Percentiles rank a stretch among this genome's conserved stretches.
phyloP scores from a whole-genome alignment of 345 rosid genomes.

The Noccaea caerulescens region DNA sequence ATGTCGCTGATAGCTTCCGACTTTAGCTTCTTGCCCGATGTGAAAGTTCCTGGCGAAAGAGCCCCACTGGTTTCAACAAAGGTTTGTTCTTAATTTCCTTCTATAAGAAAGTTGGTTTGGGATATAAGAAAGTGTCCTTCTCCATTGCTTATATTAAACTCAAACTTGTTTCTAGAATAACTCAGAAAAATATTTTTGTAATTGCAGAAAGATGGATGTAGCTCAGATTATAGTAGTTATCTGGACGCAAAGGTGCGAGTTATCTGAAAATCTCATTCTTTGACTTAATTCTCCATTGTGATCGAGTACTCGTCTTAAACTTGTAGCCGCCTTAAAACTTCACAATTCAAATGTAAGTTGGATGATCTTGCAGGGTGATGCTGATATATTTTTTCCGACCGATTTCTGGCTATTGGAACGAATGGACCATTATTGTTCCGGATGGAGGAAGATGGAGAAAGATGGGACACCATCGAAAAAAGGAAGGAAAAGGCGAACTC shows the following conservation, averaged over 20 bases:
- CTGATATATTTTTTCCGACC: slow-evolving; percentile 95
- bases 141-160: slow-evolving; percentile 15
- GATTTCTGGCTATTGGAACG: slow-evolving; percentile 92
- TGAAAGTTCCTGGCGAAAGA: slow-evolving; percentile 84
- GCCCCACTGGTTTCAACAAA: slow-evolving; percentile 97
- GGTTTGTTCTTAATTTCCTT: slow-evolving; percentile 47
- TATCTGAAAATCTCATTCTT: slow-evolving; percentile 16
- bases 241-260: slow-evolving; percentile 84
- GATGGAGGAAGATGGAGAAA: slow-evolving; percentile 61
- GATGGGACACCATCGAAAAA: slow-evolving; percentile 56
- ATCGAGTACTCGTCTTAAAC: neutral
- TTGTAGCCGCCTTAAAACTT: neutral
- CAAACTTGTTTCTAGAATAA: slow-evolving; percentile 13
- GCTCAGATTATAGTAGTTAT: slow-evolving; percentile 80
- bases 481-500: slow-evolving; percentile 87
- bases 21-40: slow-evolving; percentile 96
- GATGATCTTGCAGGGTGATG: slow-evolving; percentile 79
- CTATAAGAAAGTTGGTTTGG: neutral
- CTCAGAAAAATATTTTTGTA: slow-evolving; percentile 21
- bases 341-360: slow-evolving; percentile 19
- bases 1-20: slow-evolving; percentile 97
- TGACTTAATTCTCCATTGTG: neutral
- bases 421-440: slow-evolving; percentile 91
- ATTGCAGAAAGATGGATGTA: slow-evolving; percentile 84
- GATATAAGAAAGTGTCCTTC: neutral